These are phyloP conservation scores for Thinopyrum elongatum DNA, from an alignment of 176 grass and related monocot genomes.

Conservation along the genomic window DNA sequence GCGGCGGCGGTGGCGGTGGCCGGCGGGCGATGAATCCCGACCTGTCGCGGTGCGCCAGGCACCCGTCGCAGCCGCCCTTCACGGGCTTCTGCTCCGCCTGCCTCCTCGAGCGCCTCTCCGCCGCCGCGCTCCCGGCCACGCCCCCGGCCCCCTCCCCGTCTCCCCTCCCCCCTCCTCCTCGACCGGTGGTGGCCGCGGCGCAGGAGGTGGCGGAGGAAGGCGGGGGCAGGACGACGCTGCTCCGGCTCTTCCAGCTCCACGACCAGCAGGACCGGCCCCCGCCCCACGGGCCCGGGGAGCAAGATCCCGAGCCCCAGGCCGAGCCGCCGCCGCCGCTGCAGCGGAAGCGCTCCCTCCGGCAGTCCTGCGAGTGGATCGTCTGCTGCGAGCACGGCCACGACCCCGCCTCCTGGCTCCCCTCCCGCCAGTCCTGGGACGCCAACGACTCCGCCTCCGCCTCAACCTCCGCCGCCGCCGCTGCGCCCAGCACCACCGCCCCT, in stretches of 20 bases:
- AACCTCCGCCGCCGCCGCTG: constrained; percentile 23
- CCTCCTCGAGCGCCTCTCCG: constrained; percentile 58
- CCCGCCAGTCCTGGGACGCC: constrained; percentile 68
- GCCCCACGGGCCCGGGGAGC: not conserved
- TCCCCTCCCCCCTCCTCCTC: not conserved
- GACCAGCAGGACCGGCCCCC: constrained; percentile 16
- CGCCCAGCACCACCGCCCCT: not conserved
- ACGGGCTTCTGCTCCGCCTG: constrained; percentile 71
- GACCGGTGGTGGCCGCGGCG: not conserved
- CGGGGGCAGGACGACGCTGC: constrained; percentile 42
- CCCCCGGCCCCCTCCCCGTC: not conserved
- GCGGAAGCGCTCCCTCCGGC: constrained; percentile 47
- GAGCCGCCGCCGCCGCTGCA: constrained; percentile 18
- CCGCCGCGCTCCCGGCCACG: not conserved
- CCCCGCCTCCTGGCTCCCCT: constrained; percentile 45
- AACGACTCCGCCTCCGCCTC: constrained; percentile 27
- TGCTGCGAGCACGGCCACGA: constrained; percentile 39
- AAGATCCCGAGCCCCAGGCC: not conserved
- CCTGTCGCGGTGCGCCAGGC: constrained; percentile 36
- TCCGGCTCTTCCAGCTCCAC: constrained; percentile 56
- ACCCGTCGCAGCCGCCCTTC: constrained; percentile 50
- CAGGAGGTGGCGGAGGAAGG: no score
- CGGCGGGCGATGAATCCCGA: constrained; percentile 14
- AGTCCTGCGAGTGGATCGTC: constrained; percentile 70
- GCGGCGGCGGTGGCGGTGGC: not conserved